Evolutionary conservation across 345 rosid species (phyloP).

Genomic region (Trapa bicornis): DNA sequence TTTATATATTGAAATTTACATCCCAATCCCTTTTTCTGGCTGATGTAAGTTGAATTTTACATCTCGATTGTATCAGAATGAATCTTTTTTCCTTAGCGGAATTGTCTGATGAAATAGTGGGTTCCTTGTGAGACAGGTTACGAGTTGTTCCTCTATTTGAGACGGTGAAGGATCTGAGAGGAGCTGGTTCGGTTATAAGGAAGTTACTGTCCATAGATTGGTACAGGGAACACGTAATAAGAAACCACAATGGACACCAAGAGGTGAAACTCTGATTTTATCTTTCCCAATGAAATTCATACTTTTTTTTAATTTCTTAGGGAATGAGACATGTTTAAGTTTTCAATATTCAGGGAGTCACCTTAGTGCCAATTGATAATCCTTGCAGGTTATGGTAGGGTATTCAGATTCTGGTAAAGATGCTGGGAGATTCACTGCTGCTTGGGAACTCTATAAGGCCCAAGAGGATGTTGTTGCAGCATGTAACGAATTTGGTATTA

Average conservation of each 20-base stretch:
- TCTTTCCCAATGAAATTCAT: not conserved
- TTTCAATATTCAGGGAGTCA: not conserved
- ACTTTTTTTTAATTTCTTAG: not conserved
- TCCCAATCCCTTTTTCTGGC: too few relatives aligned
- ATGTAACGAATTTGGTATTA: constrained; percentile 75
- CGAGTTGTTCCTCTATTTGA: constrained; percentile 95
- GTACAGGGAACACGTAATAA: constrained; percentile 69
- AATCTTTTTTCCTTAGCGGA: not conserved
- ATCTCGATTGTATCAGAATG: not conserved
- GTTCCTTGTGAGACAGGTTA: constrained; percentile 32
- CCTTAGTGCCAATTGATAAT: constrained; percentile 4
- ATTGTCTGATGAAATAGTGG: not conserved
- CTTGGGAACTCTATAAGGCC: constrained; percentile 98
- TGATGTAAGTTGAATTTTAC: too few relatives aligned
- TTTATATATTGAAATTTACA: too few relatives aligned
- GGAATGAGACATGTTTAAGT: not conserved
- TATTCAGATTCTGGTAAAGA: constrained; percentile 98
- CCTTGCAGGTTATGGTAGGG: constrained; percentile 87
- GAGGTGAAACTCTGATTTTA: constrained; percentile 28
- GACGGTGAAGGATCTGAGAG: constrained; percentile 81
- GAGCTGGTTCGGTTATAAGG: constrained; percentile 78
- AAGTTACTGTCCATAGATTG: constrained; percentile 83
- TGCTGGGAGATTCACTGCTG: constrained; percentile 97
- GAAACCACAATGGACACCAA: constrained; percentile 82
- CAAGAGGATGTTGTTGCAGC: constrained; percentile 97